A percentile compares a stretch with the other conserved stretches of the same genome.
phyloP scores from a whole-genome alignment of 2,329 filamentous ascomycete genomes.

The Coniella vitis region DNA sequence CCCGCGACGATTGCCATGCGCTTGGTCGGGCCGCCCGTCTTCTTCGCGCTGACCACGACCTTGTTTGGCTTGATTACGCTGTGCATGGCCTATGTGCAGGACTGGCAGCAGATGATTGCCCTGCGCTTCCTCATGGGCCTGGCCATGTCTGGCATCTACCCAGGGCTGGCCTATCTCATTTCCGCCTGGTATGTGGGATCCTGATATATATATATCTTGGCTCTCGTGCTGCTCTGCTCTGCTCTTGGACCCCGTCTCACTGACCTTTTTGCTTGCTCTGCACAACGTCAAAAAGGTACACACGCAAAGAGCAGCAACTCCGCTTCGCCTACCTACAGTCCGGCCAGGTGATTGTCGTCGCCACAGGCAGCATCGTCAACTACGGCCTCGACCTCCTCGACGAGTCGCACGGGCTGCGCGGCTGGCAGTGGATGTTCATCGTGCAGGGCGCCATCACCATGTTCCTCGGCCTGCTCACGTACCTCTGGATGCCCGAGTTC shows the following conservation, averaged over 20 bases:
- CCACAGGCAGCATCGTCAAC: constrained; percentile 61
- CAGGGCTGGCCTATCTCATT: constrained; percentile 44
- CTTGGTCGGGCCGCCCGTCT: constrained; percentile 55
- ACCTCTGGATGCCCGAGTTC: constrained; percentile 67
- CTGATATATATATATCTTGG: no score
- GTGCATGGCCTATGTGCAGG: constrained; percentile 60
- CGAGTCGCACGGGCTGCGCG: constrained; percentile 46
- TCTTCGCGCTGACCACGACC: constrained; percentile 54
- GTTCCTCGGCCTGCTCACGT: constrained; percentile 52
- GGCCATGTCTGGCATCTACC: constrained; percentile 49
- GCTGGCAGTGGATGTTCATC: constrained; percentile 65
- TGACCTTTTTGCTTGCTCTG: background rate
- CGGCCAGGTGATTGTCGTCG: constrained; percentile 58
- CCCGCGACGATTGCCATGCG: constrained; percentile 62
- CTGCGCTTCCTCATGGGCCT: constrained; percentile 60
- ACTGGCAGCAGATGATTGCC: constrained; percentile 64
- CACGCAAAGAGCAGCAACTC: constrained; percentile 57
- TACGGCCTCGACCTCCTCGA: constrained; percentile 60
- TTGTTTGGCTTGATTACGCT: constrained; percentile 59
- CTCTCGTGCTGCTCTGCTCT: no score
- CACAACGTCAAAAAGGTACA: constrained; percentile 34
- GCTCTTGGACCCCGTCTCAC: no score
- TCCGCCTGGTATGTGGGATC: constrained; percentile 37
- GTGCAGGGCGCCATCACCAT: constrained; percentile 58
- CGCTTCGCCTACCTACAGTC: constrained; percentile 59